Evolutionary conservation across 176 grass and related monocot species (phyloP), one percentile per base, ranked within the genome.

Genomic region (Eremochloa ophiuroides): DNA sequence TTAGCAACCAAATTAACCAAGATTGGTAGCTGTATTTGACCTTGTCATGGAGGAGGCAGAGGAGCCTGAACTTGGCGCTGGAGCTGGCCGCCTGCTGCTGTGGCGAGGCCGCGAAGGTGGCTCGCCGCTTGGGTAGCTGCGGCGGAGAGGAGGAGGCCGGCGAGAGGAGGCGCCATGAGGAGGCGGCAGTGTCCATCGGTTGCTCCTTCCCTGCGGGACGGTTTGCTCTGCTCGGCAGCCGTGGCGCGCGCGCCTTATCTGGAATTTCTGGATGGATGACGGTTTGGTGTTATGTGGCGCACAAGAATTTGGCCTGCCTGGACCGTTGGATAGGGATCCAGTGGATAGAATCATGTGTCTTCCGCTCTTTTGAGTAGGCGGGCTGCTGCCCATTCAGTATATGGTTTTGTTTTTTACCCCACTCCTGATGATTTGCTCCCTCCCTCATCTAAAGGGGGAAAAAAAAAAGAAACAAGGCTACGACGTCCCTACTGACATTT

Each of bases 11-110:
- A 74, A n/a, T n/a, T n/a, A n/a, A 30, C 46, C n/a, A 12, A 10
- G 55, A 59, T 74, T 34, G 47, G 10, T 35, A 74, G 30, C 29
- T 38, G 25, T 25, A 11, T 2, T 43, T 11, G 27, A 89, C 84
- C 91, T 88, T 92, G 76, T 76, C 74, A 75, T 75, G 84, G 80
- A 63, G 79, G 40, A 84, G 69, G 48, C 85, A 81, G 41, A 87
- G 76, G 67, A 90, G 29, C 82, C 75, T 83, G 58, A 40, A 62
- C 55, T 85, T 91, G 82, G 78, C 71, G 65, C 14, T 71, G 81
- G 81, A 82, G 62, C 5, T 73, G 26, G 78, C 11, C 6, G 18
- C 30, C 31, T 22, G 82, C 60, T 29, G 4, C 18, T 55, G 75
- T 10, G 55, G 60, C n/a, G 56, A 76, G 14, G 82, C 75, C 11